A percentile compares a stretch with the other conserved stretches of the same genome.
These are phyloP conservation scores for Lonicera japonica DNA, from an alignment of 129 eudicot genomes.

Conservation along the genomic window DNA sequence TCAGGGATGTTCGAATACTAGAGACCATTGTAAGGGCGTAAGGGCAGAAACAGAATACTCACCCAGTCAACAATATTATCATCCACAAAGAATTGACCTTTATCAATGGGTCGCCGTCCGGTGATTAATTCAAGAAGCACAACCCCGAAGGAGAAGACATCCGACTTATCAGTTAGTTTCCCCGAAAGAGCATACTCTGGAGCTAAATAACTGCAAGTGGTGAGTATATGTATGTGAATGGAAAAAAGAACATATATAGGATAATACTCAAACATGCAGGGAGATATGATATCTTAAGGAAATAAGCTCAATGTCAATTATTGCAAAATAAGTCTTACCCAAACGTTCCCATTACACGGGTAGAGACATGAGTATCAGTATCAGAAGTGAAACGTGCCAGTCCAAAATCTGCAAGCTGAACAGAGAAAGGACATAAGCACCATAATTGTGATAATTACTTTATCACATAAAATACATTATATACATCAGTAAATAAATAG, in stretches of 20 bases:
- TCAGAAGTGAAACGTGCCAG: slow-evolving; percentile 73
- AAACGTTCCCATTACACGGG: slow-evolving; percentile 80
- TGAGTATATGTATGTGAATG: background rate
- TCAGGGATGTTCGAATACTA: background rate
- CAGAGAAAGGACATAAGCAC: background rate
- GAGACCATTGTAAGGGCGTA: background rate
- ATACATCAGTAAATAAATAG: background rate
- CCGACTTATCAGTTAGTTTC: slow-evolving; percentile 73
- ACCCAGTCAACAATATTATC: slow-evolving; percentile 83
- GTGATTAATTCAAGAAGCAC: slow-evolving; percentile 84
- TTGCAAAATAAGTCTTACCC: slow-evolving; percentile 42
- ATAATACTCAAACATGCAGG: background rate
- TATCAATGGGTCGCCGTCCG: slow-evolving; percentile 81
- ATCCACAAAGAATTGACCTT: slow-evolving; percentile 52
- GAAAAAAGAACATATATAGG: background rate
- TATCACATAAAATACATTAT: too few relatives aligned
- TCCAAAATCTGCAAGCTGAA: slow-evolving; percentile 95
- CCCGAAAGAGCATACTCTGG: slow-evolving; percentile 77
- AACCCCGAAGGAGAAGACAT: slow-evolving; percentile 85
- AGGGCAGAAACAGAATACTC: slow-evolving; percentile 19
- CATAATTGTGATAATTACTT: too few relatives aligned
- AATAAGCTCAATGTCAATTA: background rate
- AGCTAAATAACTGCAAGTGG: slow-evolving; percentile 68
- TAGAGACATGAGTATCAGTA: slow-evolving; percentile 68
- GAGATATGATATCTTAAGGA: background rate